These are phyloP conservation scores for Podospora sp. DNA, from an alignment of 495 filamentous ascomycete genomes.

Conservation along the genomic window DNA sequence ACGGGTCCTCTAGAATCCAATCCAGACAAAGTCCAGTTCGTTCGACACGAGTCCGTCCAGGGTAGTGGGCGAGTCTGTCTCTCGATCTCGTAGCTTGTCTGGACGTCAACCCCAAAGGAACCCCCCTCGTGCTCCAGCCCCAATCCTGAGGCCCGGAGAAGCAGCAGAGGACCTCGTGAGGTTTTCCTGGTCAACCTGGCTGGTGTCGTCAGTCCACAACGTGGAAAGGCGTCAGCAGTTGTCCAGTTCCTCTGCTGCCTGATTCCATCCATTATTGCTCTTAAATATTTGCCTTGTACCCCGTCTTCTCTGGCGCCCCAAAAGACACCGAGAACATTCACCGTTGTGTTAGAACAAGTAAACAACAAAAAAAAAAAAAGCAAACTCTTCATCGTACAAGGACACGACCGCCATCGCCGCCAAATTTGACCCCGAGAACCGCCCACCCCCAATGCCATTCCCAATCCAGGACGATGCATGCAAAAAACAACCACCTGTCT, in stretches of 20 bases:
- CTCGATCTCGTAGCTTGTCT: conserved; percentile 8
- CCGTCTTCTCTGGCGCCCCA: conserved; percentile 15
- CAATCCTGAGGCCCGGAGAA: not conserved
- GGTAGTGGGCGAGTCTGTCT: conserved; percentile 1
- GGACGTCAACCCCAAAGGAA: conserved; percentile 3
- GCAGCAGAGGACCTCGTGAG: conserved; percentile 5
- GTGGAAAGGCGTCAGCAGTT: conserved; percentile 20
- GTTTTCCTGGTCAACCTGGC: conserved; percentile 13
- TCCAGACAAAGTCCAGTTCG: conserved; percentile 15
- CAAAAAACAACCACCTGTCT: conserved; percentile 36
- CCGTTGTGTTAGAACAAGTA: conserved; percentile 25
- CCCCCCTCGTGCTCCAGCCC: conserved; percentile 1
- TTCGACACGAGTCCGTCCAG: conserved; percentile 11
- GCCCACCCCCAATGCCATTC: conserved; percentile 33
- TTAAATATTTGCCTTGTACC: conserved; percentile 12
- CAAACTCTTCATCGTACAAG: conserved; percentile 34
- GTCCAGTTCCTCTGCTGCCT: conserved; percentile 28
- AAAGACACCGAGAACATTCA: conserved; percentile 15
- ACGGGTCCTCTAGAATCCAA: conserved; percentile 1
- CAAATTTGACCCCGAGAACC: conserved; percentile 25
- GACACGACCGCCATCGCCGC: conserved; percentile 15
- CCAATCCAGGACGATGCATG: conserved; percentile 41
- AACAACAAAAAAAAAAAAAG: conserved; percentile 21
- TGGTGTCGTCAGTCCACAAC: conserved; percentile 19
- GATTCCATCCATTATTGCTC: conserved; percentile 33